Evolutionary conservation across 192 early-diverging fungal genomes (phyloP).

Genomic region (Phlyctochytrium planicorne): DNA sequence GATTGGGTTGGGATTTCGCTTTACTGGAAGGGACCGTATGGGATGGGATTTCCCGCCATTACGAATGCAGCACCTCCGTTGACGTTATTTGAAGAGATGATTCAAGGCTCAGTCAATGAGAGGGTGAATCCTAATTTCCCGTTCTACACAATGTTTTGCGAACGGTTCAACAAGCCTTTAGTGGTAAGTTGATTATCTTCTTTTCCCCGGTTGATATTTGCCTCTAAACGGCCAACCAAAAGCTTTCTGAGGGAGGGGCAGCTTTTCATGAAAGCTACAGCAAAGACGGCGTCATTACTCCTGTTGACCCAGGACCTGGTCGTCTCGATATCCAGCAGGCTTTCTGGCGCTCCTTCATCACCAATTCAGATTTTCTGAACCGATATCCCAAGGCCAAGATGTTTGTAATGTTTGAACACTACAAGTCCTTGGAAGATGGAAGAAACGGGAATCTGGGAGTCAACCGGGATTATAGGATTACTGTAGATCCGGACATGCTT

Average conservation of each 20-base stretch:
- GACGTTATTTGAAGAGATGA: constrained; percentile 6
- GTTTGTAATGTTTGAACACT: constrained; percentile 27
- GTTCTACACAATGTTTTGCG: constrained; percentile 11
- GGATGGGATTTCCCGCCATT: neutral
- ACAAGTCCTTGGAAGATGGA: constrained; percentile 9
- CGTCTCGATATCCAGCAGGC: constrained; percentile 12
- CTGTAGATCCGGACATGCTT: constrained; percentile 12
- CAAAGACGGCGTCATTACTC: neutral
- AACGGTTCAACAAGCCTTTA: constrained; percentile 6
- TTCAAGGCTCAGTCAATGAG: constrained; percentile 1
- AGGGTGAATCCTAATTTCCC: constrained; percentile 7
- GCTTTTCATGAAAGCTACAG: constrained; percentile 16
- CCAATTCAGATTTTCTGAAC: constrained; percentile 15
- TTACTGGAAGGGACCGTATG: constrained; percentile 13
- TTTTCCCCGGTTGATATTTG: neutral
- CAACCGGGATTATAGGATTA: constrained; percentile 24
- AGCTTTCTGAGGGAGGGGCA: constrained; percentile 27
- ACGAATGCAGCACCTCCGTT: neutral
- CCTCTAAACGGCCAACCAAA: neutral
- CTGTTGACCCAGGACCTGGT: constrained; percentile 1
- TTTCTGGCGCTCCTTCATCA: constrained; percentile 26
- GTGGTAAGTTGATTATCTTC: neutral
- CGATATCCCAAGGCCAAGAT: constrained; percentile 29
- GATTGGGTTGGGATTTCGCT: constrained; percentile 27
- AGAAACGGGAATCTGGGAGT: constrained; percentile 4